These are phyloP conservation scores for Alternaria solani DNA, from an alignment of 2,329 filamentous ascomycete genomes.

Conservation along the genomic window DNA sequence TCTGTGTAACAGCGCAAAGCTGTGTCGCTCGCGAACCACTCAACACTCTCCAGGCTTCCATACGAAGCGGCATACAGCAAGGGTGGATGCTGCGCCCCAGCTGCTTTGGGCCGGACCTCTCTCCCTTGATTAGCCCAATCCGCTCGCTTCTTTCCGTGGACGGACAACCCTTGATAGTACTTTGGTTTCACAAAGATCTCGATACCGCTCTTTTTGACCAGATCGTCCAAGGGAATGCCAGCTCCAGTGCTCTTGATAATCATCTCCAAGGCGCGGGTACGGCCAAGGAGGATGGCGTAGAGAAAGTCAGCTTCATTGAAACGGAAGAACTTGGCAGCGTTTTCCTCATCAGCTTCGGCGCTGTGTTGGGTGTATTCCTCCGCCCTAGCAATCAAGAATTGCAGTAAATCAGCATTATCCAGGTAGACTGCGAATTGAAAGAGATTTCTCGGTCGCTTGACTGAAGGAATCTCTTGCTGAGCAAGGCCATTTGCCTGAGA, in stretches of 20 bases:
- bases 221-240: conserved; percentile 71
- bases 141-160: conserved; percentile 75
- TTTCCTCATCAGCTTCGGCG: conserved; percentile 7
- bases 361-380: conserved; percentile 27
- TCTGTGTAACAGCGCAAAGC: conserved; percentile 73
- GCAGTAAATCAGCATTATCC: conserved; percentile 28
- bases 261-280: conserved; percentile 66
- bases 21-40: conserved; percentile 79
- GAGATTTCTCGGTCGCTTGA: conserved; percentile 25
- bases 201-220: conserved; percentile 72
- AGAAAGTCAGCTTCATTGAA: conserved; percentile 26
- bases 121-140: conserved; percentile 68
- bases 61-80: conserved; percentile 65
- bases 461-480: conserved; percentile 8
- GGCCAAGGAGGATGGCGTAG: conserved; percentile 56
- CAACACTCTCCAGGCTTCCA: conserved; percentile 71
- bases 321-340: conserved; percentile 15
- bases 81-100: conserved; percentile 56
- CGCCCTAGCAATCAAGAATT: conserved; percentile 24
- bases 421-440: conserved; percentile 44
- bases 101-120: conserved; percentile 10
- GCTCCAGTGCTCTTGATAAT: conserved; percentile 73
- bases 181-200: conserved; percentile 70
- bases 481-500: conserved; percentile 15
- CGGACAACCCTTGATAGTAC: conserved; percentile 72